Percentiles rank a stretch among this genome's conserved stretches.
These are phyloP conservation scores for Ceratocystis lukuohia DNA, from an alignment of 2,329 filamentous ascomycete species.

Conservation along the genomic window DNA sequence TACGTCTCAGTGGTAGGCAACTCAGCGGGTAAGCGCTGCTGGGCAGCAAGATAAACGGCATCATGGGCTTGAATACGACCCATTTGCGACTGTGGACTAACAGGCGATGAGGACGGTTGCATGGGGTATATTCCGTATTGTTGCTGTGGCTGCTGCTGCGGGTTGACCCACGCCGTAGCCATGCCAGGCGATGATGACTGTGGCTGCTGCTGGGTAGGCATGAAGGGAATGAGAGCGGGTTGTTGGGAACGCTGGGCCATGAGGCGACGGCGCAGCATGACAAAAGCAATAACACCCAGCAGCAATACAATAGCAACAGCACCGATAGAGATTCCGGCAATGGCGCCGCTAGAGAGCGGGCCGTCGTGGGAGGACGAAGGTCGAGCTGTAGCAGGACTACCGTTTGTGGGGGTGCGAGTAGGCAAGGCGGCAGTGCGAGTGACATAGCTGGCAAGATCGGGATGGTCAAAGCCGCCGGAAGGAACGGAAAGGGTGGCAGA, in stretches of 20 bases:
- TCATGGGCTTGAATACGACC: conserved; percentile 7
- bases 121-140: neutral
- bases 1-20: conserved; percentile 5
- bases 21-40: conserved; percentile 6
- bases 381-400: conserved; percentile 22
- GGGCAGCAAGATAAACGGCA: conserved; percentile 3
- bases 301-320: conserved; percentile 24
- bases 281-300: conserved; percentile 24
- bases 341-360: conserved; percentile 29
- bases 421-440: conserved; percentile 34
- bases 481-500: conserved; percentile 41
- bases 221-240: conserved; percentile 14
- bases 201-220: neutral
- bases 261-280: conserved; percentile 25
- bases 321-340: conserved; percentile 34
- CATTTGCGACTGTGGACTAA: conserved; percentile 9
- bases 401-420: conserved; percentile 38
- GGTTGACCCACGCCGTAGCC: neutral
- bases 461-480: conserved; percentile 34
- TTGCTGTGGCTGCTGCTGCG: neutral
- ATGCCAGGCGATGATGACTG: conserved; percentile 7
- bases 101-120: neutral
- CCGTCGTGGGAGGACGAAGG: neutral
- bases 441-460: conserved; percentile 42
- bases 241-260: conserved; percentile 20